These are phyloP conservation scores for Anthracocystis panici-leucophaei DNA, from an alignment of 1,284 basidiomycete species.

Conservation along the genomic window DNA sequence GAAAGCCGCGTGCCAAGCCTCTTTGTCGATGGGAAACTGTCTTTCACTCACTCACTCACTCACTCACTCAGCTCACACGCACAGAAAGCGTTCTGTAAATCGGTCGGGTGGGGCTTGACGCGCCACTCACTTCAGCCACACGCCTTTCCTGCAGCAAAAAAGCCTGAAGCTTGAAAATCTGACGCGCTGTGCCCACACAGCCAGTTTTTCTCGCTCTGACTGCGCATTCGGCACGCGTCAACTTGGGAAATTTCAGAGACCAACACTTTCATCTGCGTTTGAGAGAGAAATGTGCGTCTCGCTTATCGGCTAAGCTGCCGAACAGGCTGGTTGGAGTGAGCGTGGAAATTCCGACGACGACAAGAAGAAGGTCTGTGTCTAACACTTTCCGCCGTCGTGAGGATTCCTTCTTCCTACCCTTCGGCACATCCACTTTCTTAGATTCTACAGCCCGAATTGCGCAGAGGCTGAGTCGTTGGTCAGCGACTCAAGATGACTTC, in stretches of 20 bases:
- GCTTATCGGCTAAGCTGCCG: slow-evolving; percentile 17
- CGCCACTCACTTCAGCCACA: too few species aligned
- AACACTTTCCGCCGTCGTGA: too few species aligned
- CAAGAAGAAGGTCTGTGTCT: too few species aligned
- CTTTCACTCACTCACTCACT: too few species aligned
- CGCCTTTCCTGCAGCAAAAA: too few species aligned
- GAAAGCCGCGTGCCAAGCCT: slow-evolving; percentile 6
- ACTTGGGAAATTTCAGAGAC: slow-evolving; percentile 9
- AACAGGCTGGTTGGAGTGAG: slow-evolving; percentile 6
- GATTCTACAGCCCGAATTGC: background rate
- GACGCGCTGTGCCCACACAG: too few species aligned
- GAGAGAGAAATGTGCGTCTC: background rate
- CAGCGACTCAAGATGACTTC: slow-evolving; percentile 19
- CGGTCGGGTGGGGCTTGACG: too few species aligned
- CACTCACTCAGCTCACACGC: too few species aligned
- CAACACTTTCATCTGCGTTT: slow-evolving; percentile 16
- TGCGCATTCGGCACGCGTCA: slow-evolving; percentile 27
- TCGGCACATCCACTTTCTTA: background rate
- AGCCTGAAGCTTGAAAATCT: too few species aligned
- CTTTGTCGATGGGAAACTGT: background rate
- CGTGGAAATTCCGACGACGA: too few species aligned
- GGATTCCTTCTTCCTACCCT: too few species aligned
- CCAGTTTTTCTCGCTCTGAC: background rate
- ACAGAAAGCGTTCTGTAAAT: too few species aligned
- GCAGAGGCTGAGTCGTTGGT: background rate